Conservation (phyloP, 805 yeast genomes). For the Wickerhamiella brachini region DNA sequence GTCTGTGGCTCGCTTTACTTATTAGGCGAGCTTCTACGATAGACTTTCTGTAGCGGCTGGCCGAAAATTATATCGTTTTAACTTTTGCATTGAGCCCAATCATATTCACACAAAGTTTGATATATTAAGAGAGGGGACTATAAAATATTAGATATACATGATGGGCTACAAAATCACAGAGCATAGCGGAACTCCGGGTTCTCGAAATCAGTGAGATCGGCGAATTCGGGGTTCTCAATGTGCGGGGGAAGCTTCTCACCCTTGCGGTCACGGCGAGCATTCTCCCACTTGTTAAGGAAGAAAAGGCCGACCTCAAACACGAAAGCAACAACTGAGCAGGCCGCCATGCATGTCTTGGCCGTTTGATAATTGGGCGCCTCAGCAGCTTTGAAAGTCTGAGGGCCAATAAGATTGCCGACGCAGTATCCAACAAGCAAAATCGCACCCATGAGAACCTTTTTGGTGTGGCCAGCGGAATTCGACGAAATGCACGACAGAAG, state of each 20-base stretch:
- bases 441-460: slow-evolving; percentile 47
- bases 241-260: slow-evolving; percentile 10
- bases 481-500: slow-evolving; percentile 20
- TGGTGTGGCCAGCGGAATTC: slow-evolving; percentile 63
- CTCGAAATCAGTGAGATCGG: slow-evolving; percentile 39
- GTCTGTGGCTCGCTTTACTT: slow-evolving; percentile 63
- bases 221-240: slow-evolving; percentile 30
- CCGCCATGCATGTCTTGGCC: slow-evolving; percentile 45
- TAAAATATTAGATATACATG: neutral
- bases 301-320: slow-evolving; percentile 19
- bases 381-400: slow-evolving; percentile 46
- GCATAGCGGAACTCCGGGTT: slow-evolving; percentile 40
- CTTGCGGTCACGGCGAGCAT: slow-evolving; percentile 14
- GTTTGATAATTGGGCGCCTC: slow-evolving; percentile 47
- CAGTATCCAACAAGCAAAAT: slow-evolving; percentile 51
- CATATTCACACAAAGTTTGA: no score
- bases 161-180: slow-evolving; percentile 9
- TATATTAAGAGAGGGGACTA: neutral
- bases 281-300: slow-evolving; percentile 18
- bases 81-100: no score
- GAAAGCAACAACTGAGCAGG: slow-evolving; percentile 32
- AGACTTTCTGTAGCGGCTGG: neutral
- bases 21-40: slow-evolving; percentile 32
- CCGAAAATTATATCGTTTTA: no score
- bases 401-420: slow-evolving; percentile 57